Evolutionary conservation across 2,329 filamentous ascomycete species (phyloP), one percentile per base, ranked within the genome.

Genomic region (Cryphonectria naterciae): DNA sequence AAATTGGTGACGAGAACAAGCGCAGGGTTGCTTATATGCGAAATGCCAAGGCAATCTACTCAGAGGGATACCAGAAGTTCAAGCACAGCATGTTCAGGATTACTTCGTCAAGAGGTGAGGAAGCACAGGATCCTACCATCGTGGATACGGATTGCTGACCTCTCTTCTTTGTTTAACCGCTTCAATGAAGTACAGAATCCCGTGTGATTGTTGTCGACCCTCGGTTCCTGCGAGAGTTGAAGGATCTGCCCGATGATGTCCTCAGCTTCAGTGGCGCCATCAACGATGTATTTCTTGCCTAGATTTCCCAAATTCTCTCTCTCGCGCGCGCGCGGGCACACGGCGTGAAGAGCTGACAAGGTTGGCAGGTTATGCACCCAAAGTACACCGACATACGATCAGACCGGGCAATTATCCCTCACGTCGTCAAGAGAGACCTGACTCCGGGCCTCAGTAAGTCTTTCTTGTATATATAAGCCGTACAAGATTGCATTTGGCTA

Each of bases 21-120:
- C 70, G 77, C 28, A 70, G 77, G 13, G 71, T 75, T 68, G 76
- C 74, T 0, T 80, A 75, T 39, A 64, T 79, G 22, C 54, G n/a
- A 15, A 68, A 68, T 6, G 76, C 76, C 0, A 75, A 68, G 19
- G 72, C 74, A 1, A 49, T 80, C 3, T 80, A 80, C 52, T 17
- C 68, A 2, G 73, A 77, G 1, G 79, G 78, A 6, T 80, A 80
- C 68, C 72, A 72, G 1, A 80, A 78, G 43, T 69, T 73, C 54
- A 70, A 70, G 67, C 56, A 72, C 7, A 62, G 67, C 43, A 25
- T 69, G 13, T 73, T 72, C 52, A 69, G 72, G 32, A 65, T 73
- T 22, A 63, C 70, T 11, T 61, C 70, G 13, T 6, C 67, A 39
- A 64, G 65, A 67, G 37, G 72, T 72, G 65, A 25, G n/a, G 17